Percentiles rank a stretch among this genome's conserved stretches.
Evolutionary conservation across 2,329 filamentous ascomycete species (phyloP).

Genomic region (Pseudogymnoascus sp.): DNA sequence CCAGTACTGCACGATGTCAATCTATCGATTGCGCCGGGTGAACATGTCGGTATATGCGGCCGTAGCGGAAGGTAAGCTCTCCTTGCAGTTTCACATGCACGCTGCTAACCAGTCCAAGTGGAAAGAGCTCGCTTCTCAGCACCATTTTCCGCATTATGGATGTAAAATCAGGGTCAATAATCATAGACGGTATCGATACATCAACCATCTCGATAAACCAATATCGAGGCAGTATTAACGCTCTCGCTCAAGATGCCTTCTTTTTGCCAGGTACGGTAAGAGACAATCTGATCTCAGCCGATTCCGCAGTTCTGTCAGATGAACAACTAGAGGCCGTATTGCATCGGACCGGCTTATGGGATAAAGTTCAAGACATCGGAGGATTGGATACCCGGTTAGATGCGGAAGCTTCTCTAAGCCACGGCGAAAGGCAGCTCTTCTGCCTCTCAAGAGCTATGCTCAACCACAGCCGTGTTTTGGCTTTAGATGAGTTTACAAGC

Average conservation of each 20-base stretch:
- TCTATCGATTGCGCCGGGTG: conserved; percentile 28
- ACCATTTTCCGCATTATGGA: conserved; percentile 42
- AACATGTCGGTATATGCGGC: conserved; percentile 45
- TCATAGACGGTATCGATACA: conserved; percentile 37
- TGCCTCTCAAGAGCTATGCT: conserved; percentile 54
- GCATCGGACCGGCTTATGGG: conserved; percentile 14
- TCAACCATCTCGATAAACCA: conserved; percentile 31
- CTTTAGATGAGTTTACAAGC: conserved; percentile 12
- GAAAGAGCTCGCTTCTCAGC: conserved; percentile 37
- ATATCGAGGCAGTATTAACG: conserved; percentile 35
- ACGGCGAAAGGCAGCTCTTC: conserved; percentile 58
- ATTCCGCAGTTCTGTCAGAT: background rate
- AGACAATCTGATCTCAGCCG: conserved; percentile 13
- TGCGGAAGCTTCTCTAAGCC: conserved; percentile 29
- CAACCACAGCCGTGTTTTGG: conserved; percentile 20
- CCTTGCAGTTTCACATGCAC: background rate
- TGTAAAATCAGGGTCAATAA: conserved; percentile 33
- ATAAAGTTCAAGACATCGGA: conserved; percentile 17
- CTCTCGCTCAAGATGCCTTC: conserved; percentile 37
- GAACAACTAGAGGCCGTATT: background rate
- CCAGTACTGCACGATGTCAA: conserved; percentile 18
- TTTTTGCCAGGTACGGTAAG: conserved; percentile 33
- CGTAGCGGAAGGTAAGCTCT: conserved; percentile 36
- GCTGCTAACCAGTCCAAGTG: conserved; percentile 27
- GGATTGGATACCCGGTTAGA: conserved; percentile 32